phyloP scores from a whole-genome alignment of 352 stramenopile species.

The Sclerospora graminicola region DNA sequence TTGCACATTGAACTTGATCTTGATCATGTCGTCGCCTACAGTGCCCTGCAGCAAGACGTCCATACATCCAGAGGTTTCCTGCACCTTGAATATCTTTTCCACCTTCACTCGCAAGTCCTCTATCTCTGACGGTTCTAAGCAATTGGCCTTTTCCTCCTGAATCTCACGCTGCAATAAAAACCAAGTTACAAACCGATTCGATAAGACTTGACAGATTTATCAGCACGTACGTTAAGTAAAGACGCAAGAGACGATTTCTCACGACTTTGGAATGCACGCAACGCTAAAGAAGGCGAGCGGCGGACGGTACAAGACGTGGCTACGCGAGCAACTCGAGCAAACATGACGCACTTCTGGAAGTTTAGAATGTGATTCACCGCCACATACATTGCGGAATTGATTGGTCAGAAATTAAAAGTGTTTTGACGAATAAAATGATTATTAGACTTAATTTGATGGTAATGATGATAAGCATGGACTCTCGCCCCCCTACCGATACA shows the following conservation, averaged over 20 bases:
- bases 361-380: neutral
- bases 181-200: neutral
- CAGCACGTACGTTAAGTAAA: conserved; percentile 12
- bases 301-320: conserved; percentile 18
- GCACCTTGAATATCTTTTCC: conserved; percentile 50
- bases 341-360: conserved; percentile 15
- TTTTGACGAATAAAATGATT: no score
- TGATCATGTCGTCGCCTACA: conserved; percentile 42
- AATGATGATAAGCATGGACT: neutral
- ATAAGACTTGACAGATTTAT: neutral
- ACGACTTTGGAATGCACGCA: conserved; percentile 33
- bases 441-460: no score
- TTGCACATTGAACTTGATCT: conserved; percentile 76
- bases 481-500: neutral
- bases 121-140: conserved; percentile 63
- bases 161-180: conserved; percentile 44
- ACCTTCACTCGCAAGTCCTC: conserved; percentile 60
- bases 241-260: conserved; percentile 32
- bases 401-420: conserved; percentile 7
- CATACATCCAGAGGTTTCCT: conserved; percentile 53
- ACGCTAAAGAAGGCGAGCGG: conserved; percentile 17
- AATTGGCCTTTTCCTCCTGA: conserved; percentile 78
- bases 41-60: conserved; percentile 49
- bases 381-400: conserved; percentile 1
- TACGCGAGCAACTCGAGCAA: conserved; percentile 32